These are phyloP conservation scores for Noccaea bulbosa DNA, from an alignment of 345 rosid genomes.

Conservation along the genomic window DNA sequence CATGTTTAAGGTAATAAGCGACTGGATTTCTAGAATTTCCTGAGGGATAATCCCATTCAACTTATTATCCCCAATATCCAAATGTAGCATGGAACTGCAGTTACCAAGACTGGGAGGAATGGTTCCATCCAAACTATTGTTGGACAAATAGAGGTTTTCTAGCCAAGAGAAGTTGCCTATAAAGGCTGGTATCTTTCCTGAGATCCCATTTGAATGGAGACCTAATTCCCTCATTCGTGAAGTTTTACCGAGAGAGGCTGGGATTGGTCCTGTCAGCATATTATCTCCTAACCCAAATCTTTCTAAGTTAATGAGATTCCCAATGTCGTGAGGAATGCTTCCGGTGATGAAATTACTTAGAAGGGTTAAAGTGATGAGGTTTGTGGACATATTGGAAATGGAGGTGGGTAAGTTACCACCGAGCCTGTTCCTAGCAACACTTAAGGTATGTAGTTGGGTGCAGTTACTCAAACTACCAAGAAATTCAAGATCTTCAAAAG, in stretches of 20 bases:
- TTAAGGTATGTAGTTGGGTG: neutral
- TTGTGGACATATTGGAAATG: conserved; percentile 20
- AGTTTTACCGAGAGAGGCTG: conserved; percentile 26
- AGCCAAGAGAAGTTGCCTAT: conserved; percentile 30
- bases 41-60: conserved; percentile 25
- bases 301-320: conserved; percentile 14
- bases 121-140: conserved; percentile 25
- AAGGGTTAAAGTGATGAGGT: neutral
- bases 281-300: neutral
- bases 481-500: conserved; percentile 26
- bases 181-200: conserved; percentile 33
- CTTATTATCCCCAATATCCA: neutral
- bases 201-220: conserved; percentile 6
- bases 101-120: conserved; percentile 28
- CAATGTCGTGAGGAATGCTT: conserved; percentile 28
- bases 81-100: neutral
- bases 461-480: conserved; percentile 26
- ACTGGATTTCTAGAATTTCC: conserved; percentile 12
- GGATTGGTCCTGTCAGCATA: conserved; percentile 8
- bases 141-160: neutral
- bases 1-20: conserved; percentile 9
- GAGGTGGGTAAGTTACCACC: conserved; percentile 31
- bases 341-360: conserved; percentile 2
- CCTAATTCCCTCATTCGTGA: neutral
- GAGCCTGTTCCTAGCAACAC: conserved; percentile 4